Base-by-base conservation (phyloP, 108 stramenopile genomes). In the Craspedostauros australis region DNA sequence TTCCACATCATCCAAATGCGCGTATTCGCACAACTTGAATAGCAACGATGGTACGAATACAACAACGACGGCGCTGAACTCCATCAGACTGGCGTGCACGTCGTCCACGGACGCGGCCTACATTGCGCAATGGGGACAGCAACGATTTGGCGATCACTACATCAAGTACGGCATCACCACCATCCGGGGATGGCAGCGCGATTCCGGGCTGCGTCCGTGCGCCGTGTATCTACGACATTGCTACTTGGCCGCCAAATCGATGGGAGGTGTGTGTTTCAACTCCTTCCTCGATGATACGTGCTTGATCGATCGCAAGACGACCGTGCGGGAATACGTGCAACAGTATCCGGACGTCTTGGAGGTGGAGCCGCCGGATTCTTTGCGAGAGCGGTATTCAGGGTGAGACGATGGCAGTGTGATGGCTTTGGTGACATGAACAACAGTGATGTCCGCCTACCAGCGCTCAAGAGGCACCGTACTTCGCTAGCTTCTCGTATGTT, bases 211-310 rank as follows among this genome's bases (percentile, higher is more conserved):
- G 18, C 62, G 62, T 29, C 92, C 92, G 18, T 94, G 92, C 46
- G 68, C 79, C n/a, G 74, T 73, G 18, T 90, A 94, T 57, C 64
- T 90, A 31, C 74, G 92, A 44, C 92, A 94, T 65, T 94, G 92
- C 31, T 69, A 84, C 15, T 55, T 94, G 48, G 77, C 86, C 8
- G 86, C 86, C 5, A 62, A 76, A 58, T 57, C 55, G 0, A 60
- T 68, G 71, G 86, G 86, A 4, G 54, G 52, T 0, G 53, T 49
- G 22, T 88, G 87, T 41, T 69, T 80, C 29, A 49, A 79, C 18
- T 78, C 78, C 22, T 89, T 93, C 48, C 37, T 93, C 1, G 82
- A 89, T 57, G 86, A 89, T 28, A 89, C 86, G 14, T 85, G 56
- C 46, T 49, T 89, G 39, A 79, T 76, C 15, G 88, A 93, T 64